Base-by-base conservation (phyloP, 495 filamentous ascomycete species). In the Podospora fimiseda region DNA sequence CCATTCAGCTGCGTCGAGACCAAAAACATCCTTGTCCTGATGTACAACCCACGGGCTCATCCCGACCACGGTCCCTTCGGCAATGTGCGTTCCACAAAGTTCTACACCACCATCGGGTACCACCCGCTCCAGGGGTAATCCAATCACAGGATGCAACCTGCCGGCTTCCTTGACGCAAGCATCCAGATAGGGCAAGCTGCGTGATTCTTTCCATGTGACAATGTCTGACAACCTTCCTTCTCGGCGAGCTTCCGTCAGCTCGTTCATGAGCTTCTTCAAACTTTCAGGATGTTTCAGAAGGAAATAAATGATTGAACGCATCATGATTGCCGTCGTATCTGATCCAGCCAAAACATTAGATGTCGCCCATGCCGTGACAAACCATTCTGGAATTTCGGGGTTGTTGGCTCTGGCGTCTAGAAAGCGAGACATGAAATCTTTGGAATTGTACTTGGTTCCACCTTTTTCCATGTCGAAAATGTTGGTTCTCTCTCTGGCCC, bases 291-390 rank as follows among this genome's bases (percentile, higher is more conserved):
- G 63, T 4, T 66, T 61, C 24, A 81, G 60, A 19, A 85, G 61
- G 55, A 79, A 77, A 30, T 77, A 64, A 36, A 87, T 65, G 43
- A 83, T 69, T 2, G 70, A 71, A 36, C 78, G 75, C 61, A 87
- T 76, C 15, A 77, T 72, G 2, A 77, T 80, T 0, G 80, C 80
- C 0, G 80, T 84, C 1, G 81, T 84, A 52, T 87, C 84, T 9
- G 78, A 76, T 5, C 81, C 83, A 0, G 82, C 83, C 2, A 82
- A n/a, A 49, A 77, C 69, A 52, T 74, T 70, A n/a, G 70, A 61
- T 11, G 74, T 50, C 9, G 67, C 67, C 51, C 64, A 48, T 48
- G 61, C 58, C 62, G 60, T 37, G 62, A 69, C 37, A 71, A 62
- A 37, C 68, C 73, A 55, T 60, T 64, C 43, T 24, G 33, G 45